phyloP scores from a whole-genome alignment of 768 basidiomycete species.

The Phylloporus rhodoxanthus region DNA sequence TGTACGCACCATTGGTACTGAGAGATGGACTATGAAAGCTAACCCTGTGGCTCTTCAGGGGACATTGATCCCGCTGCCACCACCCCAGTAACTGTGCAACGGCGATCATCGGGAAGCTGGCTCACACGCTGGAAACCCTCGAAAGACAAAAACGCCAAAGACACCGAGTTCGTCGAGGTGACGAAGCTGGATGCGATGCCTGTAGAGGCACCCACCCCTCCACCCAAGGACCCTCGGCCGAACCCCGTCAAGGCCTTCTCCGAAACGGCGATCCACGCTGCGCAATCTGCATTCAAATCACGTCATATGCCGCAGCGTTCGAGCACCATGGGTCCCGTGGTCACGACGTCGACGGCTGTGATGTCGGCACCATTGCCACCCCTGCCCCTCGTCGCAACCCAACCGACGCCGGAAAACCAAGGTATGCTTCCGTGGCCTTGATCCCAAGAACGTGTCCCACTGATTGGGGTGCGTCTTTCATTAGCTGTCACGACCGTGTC shows the following conservation, averaged over 20 bases:
- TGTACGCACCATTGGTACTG: conserved; percentile 44
- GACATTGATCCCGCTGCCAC: conserved; percentile 55
- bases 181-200: conserved; percentile 15
- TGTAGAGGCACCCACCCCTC: conserved; percentile 11
- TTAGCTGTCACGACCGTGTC: conserved; percentile 40
- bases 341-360: conserved; percentile 10
- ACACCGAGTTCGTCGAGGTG: conserved; percentile 29
- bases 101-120: conserved; percentile 45
- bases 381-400: conserved; percentile 16
- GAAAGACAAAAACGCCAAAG: conserved; percentile 31
- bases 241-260: conserved; percentile 32
- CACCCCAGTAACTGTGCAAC: conserved; percentile 56
- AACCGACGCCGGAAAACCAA: conserved; percentile 11
- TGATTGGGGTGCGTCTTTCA: not conserved
- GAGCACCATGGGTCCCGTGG: conserved; percentile 25
- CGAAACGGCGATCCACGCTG: conserved; percentile 27
- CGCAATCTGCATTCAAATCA: conserved; percentile 24
- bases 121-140: conserved; percentile 43
- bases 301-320: conserved; percentile 28
- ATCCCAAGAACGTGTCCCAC: not conserved
- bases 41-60: conserved; percentile 39
- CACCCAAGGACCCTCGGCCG: conserved; percentile 30
- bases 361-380: conserved; percentile 11
- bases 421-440: conserved; percentile 3
- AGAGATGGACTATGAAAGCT: not conserved